Evolutionary conservation across 106 monocot species (phyloP), one percentile per base, ranked within the genome.

Genomic region (Iris macrosiphon): DNA sequence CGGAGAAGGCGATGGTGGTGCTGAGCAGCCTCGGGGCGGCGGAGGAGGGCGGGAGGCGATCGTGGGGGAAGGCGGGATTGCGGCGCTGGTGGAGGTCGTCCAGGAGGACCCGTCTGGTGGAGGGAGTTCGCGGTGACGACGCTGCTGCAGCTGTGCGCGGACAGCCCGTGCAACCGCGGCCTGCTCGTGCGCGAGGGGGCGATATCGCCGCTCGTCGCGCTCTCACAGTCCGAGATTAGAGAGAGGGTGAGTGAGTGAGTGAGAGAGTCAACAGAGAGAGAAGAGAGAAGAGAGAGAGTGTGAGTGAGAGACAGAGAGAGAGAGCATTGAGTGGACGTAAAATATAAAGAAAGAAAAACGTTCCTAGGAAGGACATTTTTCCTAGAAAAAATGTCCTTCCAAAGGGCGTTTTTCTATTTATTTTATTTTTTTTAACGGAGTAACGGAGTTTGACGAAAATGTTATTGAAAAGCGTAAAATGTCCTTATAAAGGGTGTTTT

Each of bases 111-210:
- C 1, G 66, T 30, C 1, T 73, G 57, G 51, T 79, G 79, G 39
- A 73, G 61, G 70, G 92, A 87, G 61, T 83, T 92, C 63, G 92
- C 92, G 7, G 82, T 83, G 42, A 29, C 68, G 16, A 71, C 79
- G 10, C 59, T 92, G 67, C 65, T 92, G 13, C 85, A 87, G 67
- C 70, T 92, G 23, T 92, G 92, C 54, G 49, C 65, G 15, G 92
- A 83, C 12, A 54, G 66, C 55, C 29, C 40, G 4, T 43, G 83
- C 15, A 76, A 79, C 68, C 46, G 86, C 11, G 55, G 61, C 14
- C 35, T 87, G 45, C 79, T 92, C 18, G 79, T 87, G 18, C 72
- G 92, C 7, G 87, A 86, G 69, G 92, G 92, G 34, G 92, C 82
- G 21, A 87, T 92, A 39, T 87, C 92, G 11, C 82, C 92, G 14